Evolutionary conservation across 345 rosid genomes (phyloP), one percentile per base, ranked within the genome.

Genomic region (Moricandia arvensis): DNA sequence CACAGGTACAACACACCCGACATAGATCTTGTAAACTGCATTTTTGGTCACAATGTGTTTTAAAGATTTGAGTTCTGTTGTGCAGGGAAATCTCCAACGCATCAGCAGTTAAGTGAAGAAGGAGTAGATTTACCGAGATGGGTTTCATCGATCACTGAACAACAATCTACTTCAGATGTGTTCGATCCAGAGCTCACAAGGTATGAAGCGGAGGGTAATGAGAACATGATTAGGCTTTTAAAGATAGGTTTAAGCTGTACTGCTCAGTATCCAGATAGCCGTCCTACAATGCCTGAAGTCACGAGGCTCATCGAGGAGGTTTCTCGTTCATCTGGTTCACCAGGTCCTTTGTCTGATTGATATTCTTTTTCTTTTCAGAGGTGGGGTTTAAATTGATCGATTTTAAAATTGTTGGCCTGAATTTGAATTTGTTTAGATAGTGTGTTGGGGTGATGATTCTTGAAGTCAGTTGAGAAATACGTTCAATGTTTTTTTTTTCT

Each of bases 51-150:
- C 24, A 57, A 77, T 72, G 58, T 59, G 51, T 54, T 69, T 18
- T 1, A 15, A 18, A 15, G 2, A 11, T 41, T 61, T 21, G 18
- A 24, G 21, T 66, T 37, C 49, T 55, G 61, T 45, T 35, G 67
- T 62, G 38, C 31, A 79, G 97, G 98, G 76, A 95, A 95, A 81
- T 84, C 96, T 15, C 99, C n/a, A n/a, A n/a, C n/a, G n/a, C n/a
- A n/a, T n/a, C n/a, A n/a, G n/a, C n/a, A n/a, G n/a, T n/a, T n/a
- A 74, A 79, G 85, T 0, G 96, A 91, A 74, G 97, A 89, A 65
- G 98, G 96, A 24, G 86, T 89, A n/a, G 97, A 90, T 81, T 91
- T 92, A 35, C 96, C 97, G 2, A 72, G 92, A 78, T 95, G 99
- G 99, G 97, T 92, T 55, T 87, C 90, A 70, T 91, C 95, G 31